A percentile compares a stretch with the other conserved stretches of the same genome.
Conservation (phyloP, 1,284 basidiomycete genomes). For the Amylostereum areolatum region DNA sequence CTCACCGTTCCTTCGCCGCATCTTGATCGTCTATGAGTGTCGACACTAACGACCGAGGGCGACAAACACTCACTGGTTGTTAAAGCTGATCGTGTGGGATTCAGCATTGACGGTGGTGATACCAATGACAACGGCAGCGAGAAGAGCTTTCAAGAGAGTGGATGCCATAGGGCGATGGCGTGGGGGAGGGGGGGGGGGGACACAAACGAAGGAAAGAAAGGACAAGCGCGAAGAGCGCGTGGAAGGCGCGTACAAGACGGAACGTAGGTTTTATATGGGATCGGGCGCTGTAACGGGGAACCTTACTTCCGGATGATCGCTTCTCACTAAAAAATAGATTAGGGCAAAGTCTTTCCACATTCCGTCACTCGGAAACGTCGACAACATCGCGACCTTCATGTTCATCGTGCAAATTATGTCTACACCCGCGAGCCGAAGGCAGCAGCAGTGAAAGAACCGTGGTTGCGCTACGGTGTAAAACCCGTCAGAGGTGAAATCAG, state of each 20-base stretch:
- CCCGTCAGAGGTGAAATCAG: background rate
- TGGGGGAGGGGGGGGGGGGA: background rate
- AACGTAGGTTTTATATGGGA: no score
- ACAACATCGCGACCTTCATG: no score
- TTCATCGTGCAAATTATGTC: no score
- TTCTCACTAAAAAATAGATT: background rate
- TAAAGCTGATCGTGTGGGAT: conserved; percentile 29
- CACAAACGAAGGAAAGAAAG: background rate
- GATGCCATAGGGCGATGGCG: conserved; percentile 19
- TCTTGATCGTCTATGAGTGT: conserved; percentile 14
- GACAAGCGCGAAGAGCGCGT: background rate
- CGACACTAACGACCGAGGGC: background rate
- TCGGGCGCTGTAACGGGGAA: no score
- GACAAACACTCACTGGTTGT: conserved; percentile 25
- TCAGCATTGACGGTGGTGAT: conserved; percentile 24
- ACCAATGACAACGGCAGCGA: conserved; percentile 19
- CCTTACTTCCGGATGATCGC: background rate
- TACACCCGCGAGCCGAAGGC: background rate
- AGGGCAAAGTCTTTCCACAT: no score
- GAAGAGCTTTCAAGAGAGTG: conserved; percentile 22
- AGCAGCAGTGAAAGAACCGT: background rate
- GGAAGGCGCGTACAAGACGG: background rate
- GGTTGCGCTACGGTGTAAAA: background rate
- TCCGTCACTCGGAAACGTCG: no score
- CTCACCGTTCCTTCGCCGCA: conserved; percentile 33